Conservation (phyloP, 192 early-diverging fungal genomes). For the Coemansia sp. region DNA sequence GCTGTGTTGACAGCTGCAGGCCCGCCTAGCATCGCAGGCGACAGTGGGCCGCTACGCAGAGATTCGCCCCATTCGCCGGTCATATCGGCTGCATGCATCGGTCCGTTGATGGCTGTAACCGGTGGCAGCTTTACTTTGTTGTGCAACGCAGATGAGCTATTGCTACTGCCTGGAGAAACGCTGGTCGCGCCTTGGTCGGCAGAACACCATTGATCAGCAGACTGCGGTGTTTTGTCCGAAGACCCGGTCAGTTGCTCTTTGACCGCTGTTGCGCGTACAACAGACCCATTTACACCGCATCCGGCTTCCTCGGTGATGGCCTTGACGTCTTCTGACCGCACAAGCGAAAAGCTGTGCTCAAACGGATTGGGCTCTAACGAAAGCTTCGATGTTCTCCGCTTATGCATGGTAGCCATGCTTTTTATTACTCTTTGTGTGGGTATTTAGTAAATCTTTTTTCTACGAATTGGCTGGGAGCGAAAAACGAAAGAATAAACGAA, state of each 20-base stretch:
- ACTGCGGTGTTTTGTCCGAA: constrained; percentile 14
- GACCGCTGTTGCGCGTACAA: not conserved
- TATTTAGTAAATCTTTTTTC: not conserved
- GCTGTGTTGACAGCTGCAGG: constrained; percentile 43
- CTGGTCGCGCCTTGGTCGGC: not conserved
- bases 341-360: constrained; percentile 73
- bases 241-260: not conserved
- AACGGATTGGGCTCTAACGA: constrained; percentile 88
- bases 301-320: constrained; percentile 2
- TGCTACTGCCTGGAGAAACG: not conserved
- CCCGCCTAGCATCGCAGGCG: constrained; percentile 74
- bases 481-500: too few species aligned
- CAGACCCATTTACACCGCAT: not conserved
- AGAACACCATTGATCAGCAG: constrained; percentile 7
- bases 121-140: constrained; percentile 66
- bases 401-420: constrained; percentile 31
- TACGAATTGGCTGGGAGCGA: too few species aligned
- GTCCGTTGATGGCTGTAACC: constrained; percentile 62
- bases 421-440: not conserved
- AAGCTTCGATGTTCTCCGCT: constrained; percentile 59
- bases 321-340: constrained; percentile 16
- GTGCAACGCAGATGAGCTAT: not conserved
- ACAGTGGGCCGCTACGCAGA: constrained; percentile 70
- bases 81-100: constrained; percentile 44
- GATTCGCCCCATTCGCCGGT: constrained; percentile 60